Evolutionary conservation across 2,329 filamentous ascomycete species (phyloP).

Genomic region (Fusarium ramigenum): DNA sequence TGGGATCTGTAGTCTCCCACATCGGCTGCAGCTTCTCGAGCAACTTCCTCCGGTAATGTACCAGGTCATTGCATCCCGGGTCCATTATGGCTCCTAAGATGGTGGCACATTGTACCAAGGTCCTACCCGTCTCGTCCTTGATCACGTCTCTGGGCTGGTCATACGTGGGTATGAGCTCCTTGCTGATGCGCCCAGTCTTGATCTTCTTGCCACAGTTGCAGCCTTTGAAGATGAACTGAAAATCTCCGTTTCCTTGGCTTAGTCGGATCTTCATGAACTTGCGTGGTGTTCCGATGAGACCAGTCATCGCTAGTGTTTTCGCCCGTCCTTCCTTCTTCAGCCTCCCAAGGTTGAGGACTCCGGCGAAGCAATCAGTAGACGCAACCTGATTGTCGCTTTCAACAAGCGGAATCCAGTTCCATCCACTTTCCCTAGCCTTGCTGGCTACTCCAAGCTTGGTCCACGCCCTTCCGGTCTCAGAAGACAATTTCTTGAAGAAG

Average conservation of each 20-base stretch:
- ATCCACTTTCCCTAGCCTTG: background rate
- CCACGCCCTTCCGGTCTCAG: background rate
- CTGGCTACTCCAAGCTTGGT: background rate
- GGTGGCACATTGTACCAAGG: background rate
- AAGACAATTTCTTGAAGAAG: background rate
- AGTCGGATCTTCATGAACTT: background rate
- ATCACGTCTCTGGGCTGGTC: background rate
- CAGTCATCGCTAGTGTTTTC: background rate
- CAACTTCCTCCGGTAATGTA: rapidly evolving
- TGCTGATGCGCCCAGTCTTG: background rate
- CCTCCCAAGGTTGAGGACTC: background rate
- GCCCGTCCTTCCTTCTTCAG: background rate
- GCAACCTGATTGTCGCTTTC: background rate
- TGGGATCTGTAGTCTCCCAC: background rate
- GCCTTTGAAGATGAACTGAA: background rate
- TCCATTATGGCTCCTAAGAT: background rate
- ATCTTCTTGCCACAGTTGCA: background rate
- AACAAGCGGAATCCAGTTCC: background rate
- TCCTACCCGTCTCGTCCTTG: background rate
- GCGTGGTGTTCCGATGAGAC: background rate
- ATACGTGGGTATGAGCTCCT: background rate
- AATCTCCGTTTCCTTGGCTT: background rate
- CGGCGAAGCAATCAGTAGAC: background rate
- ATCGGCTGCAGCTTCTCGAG: background rate
- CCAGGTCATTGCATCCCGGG: background rate